Conservation (phyloP, 2,329 filamentous ascomycete species). For the Colletotrichum tropicicola region DNA sequence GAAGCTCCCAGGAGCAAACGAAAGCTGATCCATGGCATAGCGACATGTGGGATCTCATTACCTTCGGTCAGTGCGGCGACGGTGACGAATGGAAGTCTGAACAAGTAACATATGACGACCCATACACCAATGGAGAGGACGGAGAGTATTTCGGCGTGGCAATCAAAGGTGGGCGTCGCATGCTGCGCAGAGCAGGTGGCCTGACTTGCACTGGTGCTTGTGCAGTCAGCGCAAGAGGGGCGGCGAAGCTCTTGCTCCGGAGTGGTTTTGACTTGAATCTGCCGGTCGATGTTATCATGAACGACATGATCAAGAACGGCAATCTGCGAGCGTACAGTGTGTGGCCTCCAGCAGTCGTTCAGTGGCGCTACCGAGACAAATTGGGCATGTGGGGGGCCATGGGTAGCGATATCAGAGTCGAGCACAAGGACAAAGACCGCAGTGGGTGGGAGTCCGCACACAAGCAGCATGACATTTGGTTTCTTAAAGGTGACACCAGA, state of each 20-base stretch:
- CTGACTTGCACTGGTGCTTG: constrained; percentile 38
- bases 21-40: constrained; percentile 34
- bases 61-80: constrained; percentile 36
- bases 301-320: constrained; percentile 30
- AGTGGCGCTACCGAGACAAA: constrained; percentile 35
- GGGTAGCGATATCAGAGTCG: constrained; percentile 36
- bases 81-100: constrained; percentile 16
- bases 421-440: constrained; percentile 22
- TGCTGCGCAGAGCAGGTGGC: constrained; percentile 34
- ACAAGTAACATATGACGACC: constrained; percentile 6
- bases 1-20: neutral
- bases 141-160: constrained; percentile 30
- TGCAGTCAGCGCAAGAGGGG: constrained; percentile 37
- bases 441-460: constrained; percentile 14
- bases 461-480: constrained; percentile 9
- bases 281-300: constrained; percentile 38
- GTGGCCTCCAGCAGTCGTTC: constrained; percentile 35
- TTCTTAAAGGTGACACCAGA: constrained; percentile 2
- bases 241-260: constrained; percentile 37
- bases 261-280: constrained; percentile 35
- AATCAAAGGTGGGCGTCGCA: constrained; percentile 34
- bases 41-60: constrained; percentile 35
- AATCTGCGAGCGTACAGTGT: constrained; percentile 36
- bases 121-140: neutral
- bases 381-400: constrained; percentile 35